Percentiles rank a stretch among this genome's conserved stretches.
These are phyloP conservation scores for Pseudomonodictys pantanalensis DNA, from an alignment of 495 filamentous ascomycete genomes.

Conservation along the genomic window DNA sequence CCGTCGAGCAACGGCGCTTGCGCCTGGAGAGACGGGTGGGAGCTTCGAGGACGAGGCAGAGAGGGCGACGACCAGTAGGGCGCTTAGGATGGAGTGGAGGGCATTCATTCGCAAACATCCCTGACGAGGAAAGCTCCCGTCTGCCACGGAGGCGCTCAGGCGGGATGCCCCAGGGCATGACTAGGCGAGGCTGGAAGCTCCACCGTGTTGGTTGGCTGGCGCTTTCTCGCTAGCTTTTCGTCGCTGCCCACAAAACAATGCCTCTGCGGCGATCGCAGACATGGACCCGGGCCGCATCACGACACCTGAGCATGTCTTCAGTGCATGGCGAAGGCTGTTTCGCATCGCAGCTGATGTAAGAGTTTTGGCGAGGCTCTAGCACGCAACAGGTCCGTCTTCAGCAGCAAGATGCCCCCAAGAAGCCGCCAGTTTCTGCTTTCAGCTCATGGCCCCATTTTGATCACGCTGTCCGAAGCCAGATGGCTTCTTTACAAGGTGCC, in stretches of 20 bases:
- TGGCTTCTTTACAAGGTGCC: background rate
- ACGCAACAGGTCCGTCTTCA: background rate
- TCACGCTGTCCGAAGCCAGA: background rate
- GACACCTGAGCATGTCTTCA: background rate
- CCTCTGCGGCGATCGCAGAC: background rate
- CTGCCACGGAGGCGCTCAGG: constrained; percentile 9
- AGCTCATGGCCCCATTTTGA: background rate
- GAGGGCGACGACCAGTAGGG: constrained; percentile 23
- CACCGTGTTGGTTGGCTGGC: constrained; percentile 13
- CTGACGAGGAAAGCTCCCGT: constrained; percentile 24
- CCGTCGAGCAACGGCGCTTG: constrained; percentile 23
- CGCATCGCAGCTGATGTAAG: constrained; percentile 18
- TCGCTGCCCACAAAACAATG: constrained; percentile 16
- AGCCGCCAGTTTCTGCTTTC: constrained; percentile 17
- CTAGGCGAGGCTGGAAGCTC: constrained; percentile 2
- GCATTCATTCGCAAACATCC: constrained; percentile 24
- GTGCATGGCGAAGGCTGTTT: background rate
- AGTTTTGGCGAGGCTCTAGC: constrained; percentile 10
- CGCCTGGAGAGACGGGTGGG: constrained; percentile 22
- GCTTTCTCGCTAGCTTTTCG: constrained; percentile 19
- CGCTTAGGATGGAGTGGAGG: constrained; percentile 10
- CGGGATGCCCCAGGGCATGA: constrained; percentile 19
- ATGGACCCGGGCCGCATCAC: background rate
- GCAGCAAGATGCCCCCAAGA: background rate
- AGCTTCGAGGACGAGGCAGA: constrained; percentile 6